Evolutionary conservation across 225 moss, liverwort and hornwort species (phyloP).

Genomic region (Straminergon stramineum): DNA sequence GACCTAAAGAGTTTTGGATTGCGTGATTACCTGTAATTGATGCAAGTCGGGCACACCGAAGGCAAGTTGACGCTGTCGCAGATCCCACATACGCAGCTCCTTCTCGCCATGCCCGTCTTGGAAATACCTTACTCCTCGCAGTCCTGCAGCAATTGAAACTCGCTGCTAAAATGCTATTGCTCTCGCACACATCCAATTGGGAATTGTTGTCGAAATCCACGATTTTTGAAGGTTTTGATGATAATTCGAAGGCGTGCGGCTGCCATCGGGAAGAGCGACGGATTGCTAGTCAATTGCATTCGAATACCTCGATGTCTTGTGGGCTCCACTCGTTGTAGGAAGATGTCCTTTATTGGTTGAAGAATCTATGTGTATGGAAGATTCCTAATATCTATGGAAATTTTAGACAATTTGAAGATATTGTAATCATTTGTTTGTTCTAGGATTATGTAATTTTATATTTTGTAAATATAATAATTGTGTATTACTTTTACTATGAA

Average conservation of each 20-base stretch:
- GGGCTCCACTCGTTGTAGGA: background rate
- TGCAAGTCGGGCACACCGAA: constrained; percentile 62
- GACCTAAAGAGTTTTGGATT: background rate
- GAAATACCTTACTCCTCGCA: background rate
- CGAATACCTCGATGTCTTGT: background rate
- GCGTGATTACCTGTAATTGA: constrained; percentile 44
- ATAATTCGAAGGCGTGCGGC: background rate
- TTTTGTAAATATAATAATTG: background rate
- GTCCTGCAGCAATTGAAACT: background rate
- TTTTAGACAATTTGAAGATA: background rate
- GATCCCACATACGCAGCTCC: constrained; percentile 60
- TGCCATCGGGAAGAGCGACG: background rate
- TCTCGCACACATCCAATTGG: background rate
- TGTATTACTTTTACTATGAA: background rate
- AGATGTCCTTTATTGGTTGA: background rate
- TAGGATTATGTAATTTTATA: background rate
- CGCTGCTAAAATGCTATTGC: background rate
- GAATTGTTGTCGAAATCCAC: background rate
- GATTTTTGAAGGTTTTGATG: background rate
- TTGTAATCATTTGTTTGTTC: background rate
- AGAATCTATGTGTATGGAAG: background rate
- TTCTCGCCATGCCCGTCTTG: constrained; percentile 44
- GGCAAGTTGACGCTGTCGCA: constrained; percentile 69
- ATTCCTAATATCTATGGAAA: background rate
- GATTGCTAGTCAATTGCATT: background rate